A percentile compares a stretch with the other conserved stretches of the same genome.
Conservation (phyloP, 306 rosid genomes). For the Medicago arabica region DNA sequence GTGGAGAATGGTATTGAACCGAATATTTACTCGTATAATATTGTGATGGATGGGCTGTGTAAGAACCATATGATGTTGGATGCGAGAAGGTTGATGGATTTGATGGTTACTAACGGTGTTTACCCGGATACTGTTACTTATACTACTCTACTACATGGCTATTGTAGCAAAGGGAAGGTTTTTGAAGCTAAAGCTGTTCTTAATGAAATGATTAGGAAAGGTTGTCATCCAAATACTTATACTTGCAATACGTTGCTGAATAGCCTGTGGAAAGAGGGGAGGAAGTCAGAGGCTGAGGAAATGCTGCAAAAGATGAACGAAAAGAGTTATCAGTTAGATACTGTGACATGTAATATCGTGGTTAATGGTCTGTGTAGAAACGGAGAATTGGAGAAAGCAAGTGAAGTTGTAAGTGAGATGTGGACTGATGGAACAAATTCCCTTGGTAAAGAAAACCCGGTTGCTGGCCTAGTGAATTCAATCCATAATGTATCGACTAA, state of each 20-base stretch:
- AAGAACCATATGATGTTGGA: conserved; percentile 71
- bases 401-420: conserved; percentile 79
- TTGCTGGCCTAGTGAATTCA: conserved; percentile 63
- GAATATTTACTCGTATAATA: conserved; percentile 72
- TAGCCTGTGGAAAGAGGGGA: conserved; percentile 91
- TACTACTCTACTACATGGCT: conserved; percentile 77
- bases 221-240: conserved; percentile 76
- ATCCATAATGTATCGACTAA: conserved; percentile 58
- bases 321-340: conserved; percentile 68
- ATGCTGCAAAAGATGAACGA: conserved; percentile 80
- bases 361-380: conserved; percentile 81
- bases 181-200: conserved; percentile 76
- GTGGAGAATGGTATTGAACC: conserved; percentile 60
- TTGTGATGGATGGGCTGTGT: conserved; percentile 79
- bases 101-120: conserved; percentile 66
- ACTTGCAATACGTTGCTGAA: conserved; percentile 87
- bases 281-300: conserved; percentile 80
- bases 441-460: conserved; percentile 65
- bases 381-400: conserved; percentile 86
- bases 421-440: conserved; percentile 81
- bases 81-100: conserved; percentile 65
- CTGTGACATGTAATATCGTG: conserved; percentile 84
- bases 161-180: conserved; percentile 74
- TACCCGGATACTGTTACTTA: conserved; percentile 74
- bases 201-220: conserved; percentile 68